Conservation (phyloP, 2,329 filamentous ascomycete genomes). For the Aspergillus novofumigatus region DNA sequence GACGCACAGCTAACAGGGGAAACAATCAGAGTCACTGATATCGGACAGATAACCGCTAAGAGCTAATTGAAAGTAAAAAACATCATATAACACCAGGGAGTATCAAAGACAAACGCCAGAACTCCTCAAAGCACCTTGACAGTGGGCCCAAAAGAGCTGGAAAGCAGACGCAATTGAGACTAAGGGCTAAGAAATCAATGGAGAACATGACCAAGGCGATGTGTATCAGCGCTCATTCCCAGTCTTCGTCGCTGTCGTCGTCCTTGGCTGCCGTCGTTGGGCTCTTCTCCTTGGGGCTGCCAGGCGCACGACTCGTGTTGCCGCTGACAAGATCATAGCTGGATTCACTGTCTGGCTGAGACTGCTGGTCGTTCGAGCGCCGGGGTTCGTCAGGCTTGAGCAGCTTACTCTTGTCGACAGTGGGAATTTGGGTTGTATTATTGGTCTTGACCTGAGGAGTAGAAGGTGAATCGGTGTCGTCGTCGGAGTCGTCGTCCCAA, state of each 20-base stretch:
- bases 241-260: slow-evolving; percentile 69
- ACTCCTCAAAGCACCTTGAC: neutral
- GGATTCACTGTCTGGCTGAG: slow-evolving; percentile 85
- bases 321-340: slow-evolving; percentile 94
- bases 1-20: neutral
- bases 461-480: slow-evolving; percentile 42
- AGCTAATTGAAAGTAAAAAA: neutral
- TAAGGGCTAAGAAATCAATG: neutral
- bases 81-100: neutral
- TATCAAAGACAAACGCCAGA: neutral
- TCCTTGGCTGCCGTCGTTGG: slow-evolving; percentile 28
- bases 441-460: slow-evolving; percentile 42
- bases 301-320: slow-evolving; percentile 71
- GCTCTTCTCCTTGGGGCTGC: slow-evolving; percentile 55
- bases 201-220: neutral
- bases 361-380: slow-evolving; percentile 79
- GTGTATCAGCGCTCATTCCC: slow-evolving; percentile 54
- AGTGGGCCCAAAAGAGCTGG: neutral
- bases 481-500: slow-evolving; percentile 69
- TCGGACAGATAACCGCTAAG: neutral
- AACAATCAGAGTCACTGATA: neutral
- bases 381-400: slow-evolving; percentile 64
- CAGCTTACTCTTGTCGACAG: slow-evolving; percentile 35
- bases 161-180: neutral
- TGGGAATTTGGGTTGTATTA: slow-evolving; percentile 30